phyloP scores from a whole-genome alignment of 1,284 basidiomycete genomes.

The Mycena citricolor region DNA sequence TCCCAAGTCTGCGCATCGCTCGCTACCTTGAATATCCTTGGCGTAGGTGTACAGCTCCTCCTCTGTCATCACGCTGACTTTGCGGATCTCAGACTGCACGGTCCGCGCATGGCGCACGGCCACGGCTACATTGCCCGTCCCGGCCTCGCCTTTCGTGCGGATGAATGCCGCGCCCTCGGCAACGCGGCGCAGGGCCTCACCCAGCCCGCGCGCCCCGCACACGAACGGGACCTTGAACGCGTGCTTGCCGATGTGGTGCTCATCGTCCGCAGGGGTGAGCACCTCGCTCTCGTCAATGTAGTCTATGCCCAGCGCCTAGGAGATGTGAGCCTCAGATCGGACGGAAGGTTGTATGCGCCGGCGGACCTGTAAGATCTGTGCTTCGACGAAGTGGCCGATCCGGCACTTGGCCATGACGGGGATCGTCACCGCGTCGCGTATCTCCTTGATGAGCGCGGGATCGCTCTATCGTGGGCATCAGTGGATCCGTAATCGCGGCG shows the following conservation, averaged over 20 bases:
- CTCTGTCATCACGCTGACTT: conserved; percentile 85
- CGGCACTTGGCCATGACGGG: conserved; percentile 87
- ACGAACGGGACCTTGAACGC: conserved; percentile 88
- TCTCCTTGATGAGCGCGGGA: conserved; percentile 96
- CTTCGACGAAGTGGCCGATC: conserved; percentile 97
- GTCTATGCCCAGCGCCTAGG: conserved; percentile 92
- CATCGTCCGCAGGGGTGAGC: conserved; percentile 92
- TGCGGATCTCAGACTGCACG: conserved; percentile 83
- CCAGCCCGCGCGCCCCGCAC: conserved; percentile 77
- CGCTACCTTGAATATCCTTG: conserved; percentile 74
- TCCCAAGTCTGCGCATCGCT: too few species aligned
- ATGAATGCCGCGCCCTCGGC: conserved; percentile 98
- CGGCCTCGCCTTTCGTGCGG: conserved; percentile 96
- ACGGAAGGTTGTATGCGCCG: too few species aligned
- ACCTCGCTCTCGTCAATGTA: conserved; percentile 99
- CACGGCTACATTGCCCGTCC: conserved; percentile 97
- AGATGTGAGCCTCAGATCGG: too few species aligned
- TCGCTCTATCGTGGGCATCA: conserved; percentile 64
- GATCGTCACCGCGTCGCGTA: conserved; percentile 89
- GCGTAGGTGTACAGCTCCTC: conserved; percentile 96
- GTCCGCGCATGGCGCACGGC: conserved; percentile 91
- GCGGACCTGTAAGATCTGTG: conserved; percentile 68
- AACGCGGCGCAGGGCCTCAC: conserved; percentile 94
- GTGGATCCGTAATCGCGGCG: conserved; percentile 3
- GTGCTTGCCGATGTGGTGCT: conserved; percentile 89